Evolutionary conservation across 2,329 filamentous ascomycete genomes (phyloP).

Genomic region (Epichloe uncinata): DNA sequence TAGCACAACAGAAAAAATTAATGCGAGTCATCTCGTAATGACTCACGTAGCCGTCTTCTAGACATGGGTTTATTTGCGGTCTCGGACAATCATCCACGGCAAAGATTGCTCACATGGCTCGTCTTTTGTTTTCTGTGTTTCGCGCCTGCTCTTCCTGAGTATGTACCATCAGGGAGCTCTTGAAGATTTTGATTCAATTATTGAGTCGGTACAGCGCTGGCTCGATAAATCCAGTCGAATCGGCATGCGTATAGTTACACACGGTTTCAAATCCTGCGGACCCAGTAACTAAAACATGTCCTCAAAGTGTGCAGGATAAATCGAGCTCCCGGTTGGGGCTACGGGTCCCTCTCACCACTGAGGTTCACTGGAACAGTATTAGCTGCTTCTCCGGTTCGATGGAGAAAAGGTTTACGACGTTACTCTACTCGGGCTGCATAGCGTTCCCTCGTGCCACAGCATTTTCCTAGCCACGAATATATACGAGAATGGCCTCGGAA

Average conservation of each 20-base stretch:
- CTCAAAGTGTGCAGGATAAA: no score
- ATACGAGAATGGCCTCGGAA: neutral
- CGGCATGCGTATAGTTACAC: no score
- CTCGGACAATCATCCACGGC: neutral
- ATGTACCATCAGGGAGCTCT: no score
- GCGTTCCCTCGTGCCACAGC: neutral
- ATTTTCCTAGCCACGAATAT: neutral
- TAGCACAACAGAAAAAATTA: conserved; percentile 1
- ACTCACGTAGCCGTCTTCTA: neutral
- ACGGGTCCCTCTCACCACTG: no score
- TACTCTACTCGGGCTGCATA: conserved; percentile 2
- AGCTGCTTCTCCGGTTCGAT: neutral
- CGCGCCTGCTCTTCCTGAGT: neutral
- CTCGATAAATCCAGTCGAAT: no score
- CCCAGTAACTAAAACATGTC: no score
- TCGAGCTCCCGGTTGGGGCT: no score
- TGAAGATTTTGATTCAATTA: no score
- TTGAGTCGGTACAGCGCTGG: no score
- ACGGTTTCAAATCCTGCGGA: no score
- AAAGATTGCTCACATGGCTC: neutral
- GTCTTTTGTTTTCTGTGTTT: neutral
- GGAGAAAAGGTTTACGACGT: neutral
- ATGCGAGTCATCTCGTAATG: conserved; percentile 5
- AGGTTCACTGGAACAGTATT: neutral
- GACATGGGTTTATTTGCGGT: neutral